These are phyloP conservation scores for Trichophyton schoenleinii DNA, from an alignment of 2,329 filamentous ascomycete species.

Conservation along the genomic window DNA sequence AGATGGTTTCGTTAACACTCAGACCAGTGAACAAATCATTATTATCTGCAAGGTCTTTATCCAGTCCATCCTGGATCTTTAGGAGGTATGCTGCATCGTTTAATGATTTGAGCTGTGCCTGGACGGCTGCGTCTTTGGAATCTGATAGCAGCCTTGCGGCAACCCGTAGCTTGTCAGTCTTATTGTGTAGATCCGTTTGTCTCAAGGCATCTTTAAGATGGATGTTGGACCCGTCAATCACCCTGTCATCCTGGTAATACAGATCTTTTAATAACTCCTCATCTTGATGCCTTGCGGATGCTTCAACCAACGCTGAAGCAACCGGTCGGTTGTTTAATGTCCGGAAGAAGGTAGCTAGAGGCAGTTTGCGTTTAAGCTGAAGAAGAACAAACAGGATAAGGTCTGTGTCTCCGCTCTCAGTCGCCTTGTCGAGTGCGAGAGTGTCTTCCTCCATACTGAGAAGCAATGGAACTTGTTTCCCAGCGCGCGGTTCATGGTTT, in stretches of 20 bases:
- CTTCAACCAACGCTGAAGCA: slow-evolving; percentile 80
- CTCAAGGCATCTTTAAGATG: slow-evolving; percentile 72
- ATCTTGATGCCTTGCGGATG: slow-evolving; percentile 67
- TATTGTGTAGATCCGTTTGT: slow-evolving; percentile 55
- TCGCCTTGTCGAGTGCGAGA: slow-evolving; percentile 87
- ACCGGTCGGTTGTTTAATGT: slow-evolving; percentile 74
- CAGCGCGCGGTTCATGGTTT: slow-evolving; percentile 85
- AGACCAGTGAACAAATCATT: slow-evolving; percentile 62
- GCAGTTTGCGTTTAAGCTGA: slow-evolving; percentile 78
- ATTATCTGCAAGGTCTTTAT: slow-evolving; percentile 59
- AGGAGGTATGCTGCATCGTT: slow-evolving; percentile 70
- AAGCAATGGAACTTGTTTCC: slow-evolving; percentile 88
- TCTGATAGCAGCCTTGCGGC: slow-evolving; percentile 73
- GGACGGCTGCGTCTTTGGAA: slow-evolving; percentile 56
- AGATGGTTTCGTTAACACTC: slow-evolving; percentile 82
- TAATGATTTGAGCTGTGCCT: slow-evolving; percentile 59
- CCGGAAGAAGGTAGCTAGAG: slow-evolving; percentile 82
- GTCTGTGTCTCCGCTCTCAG: slow-evolving; percentile 90
- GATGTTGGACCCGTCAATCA: slow-evolving; percentile 75
- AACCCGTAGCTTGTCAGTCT: slow-evolving; percentile 76
- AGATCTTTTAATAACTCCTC: slow-evolving; percentile 78
- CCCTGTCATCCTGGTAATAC: slow-evolving; percentile 92
- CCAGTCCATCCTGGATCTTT: slow-evolving; percentile 73
- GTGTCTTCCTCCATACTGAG: slow-evolving; percentile 93
- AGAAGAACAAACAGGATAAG: slow-evolving; percentile 81